Percentiles rank a stretch among this genome's conserved stretches.
phyloP scores from a whole-genome alignment of 345 rosid species.

The Gossypium bickii region DNA sequence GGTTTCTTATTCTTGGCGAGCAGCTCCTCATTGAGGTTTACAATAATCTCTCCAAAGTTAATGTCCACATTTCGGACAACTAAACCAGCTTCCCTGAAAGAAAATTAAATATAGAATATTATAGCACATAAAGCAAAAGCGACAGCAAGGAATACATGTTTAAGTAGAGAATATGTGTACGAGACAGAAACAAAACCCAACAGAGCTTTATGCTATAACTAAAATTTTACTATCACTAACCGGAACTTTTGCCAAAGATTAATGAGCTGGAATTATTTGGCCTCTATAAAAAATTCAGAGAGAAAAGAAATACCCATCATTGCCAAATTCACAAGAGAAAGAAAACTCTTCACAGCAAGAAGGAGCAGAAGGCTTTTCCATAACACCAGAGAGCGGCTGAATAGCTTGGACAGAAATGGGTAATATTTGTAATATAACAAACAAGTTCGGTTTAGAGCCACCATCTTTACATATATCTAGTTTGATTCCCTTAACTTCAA shows the following conservation, averaged over 20 bases:
- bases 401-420: conserved; percentile 54
- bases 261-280: conserved; percentile 1
- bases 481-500: conserved; percentile 68
- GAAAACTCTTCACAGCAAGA: conserved; percentile 74
- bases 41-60: conserved; percentile 57
- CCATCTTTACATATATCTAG: conserved; percentile 75
- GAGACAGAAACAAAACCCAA: not conserved
- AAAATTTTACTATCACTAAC: not conserved
- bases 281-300: conserved; percentile 6
- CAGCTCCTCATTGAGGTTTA: conserved; percentile 69
- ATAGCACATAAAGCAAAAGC: conserved; percentile 4
- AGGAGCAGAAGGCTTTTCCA: conserved; percentile 65
- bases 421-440: conserved; percentile 60
- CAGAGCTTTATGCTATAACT: not conserved
- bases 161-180: not conserved
- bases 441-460: conserved; percentile 58
- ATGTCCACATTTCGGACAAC: conserved; percentile 61
- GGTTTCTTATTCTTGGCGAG: conserved; percentile 54
- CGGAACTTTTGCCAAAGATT: conserved; percentile 5
- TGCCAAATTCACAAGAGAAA: conserved; percentile 79
- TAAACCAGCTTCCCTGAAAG: conserved; percentile 73
- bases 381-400: conserved; percentile 37
- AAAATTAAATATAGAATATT: conserved; percentile 21
- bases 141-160: not conserved
- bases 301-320: conserved; percentile 56